Evolutionary conservation across 2,329 filamentous ascomycete species (phyloP), one percentile per base, ranked within the genome.

Genomic region (Alternaria hordeiaustralica): DNA sequence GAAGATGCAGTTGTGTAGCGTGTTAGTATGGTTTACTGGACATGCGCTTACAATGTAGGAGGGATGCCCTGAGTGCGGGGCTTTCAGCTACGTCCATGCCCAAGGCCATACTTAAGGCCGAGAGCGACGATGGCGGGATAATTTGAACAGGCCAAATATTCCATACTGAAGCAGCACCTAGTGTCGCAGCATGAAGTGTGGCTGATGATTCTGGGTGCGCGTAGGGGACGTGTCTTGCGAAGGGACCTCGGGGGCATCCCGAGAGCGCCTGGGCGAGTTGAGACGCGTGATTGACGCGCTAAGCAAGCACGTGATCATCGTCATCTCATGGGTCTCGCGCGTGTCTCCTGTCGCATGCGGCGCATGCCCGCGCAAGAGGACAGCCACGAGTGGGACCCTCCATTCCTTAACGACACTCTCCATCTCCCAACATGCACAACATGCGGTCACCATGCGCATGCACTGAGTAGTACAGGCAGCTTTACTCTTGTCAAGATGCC

Each of bases 361-460:
- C 28, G 6, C 28, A 5, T 11, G 1, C 26, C 12, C 5, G 26
- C 26, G 30, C 30, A 36, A 6, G 4, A 36, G 4, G 30, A 15
- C 33, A 36, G 7, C 46, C 46, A 49, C 46, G 11, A 20, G 25
- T 26, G 15, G 6, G 0, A 5, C 7, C 23, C 6, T 49, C 46
- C n/a, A n/a, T n/a, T 28, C 25, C 6, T 18, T 12, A 36, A 36
- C 33, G 33, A 36, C 25, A 20, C 46, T 1, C 46, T 18, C 26
- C 46, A 7, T 26, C 1, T 0, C 3, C 3, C 13, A 28, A 10
- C 25, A 3, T 7, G n/a, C 9, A 18, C 9, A 49, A 0, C 8
- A 28, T 28, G 25, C 21, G 3, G 0, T 9, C 3, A 28, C 1
- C 3, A 28, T 28, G 2, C n/a, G 21, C 15, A 1, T 4, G 6